Evolutionary conservation across 73 alveolate genomes (phyloP), one percentile per base, ranked within the genome.

Genomic region (Tetrahymena malaccensis): DNA sequence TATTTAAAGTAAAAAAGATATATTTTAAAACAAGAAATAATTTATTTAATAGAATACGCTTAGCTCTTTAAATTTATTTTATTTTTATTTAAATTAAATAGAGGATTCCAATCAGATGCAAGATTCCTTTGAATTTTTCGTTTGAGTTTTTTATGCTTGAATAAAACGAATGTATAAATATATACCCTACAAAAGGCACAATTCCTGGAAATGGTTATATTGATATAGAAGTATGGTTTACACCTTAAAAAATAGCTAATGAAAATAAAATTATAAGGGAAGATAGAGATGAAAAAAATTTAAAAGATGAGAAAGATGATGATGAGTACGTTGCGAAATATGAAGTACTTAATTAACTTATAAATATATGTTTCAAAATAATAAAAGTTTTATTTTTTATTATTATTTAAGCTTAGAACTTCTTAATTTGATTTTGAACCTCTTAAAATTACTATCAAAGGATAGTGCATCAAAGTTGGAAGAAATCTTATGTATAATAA

Each of bases 101-200:
- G 97, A 95, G 97, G 96, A 96, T 95, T 94, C 95, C 97, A 96
- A 40, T 99, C 40, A 98, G 98, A 96, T 96, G 99, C 96, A 98
- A 98, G 96, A 94, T 98, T 38, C 99, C 99, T 85, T 98, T 98
- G 33, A 98, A 97, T 94, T 99, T 99, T 95, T 98, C 97, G 96
- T 99, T 97, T 96, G 98, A 98, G 93, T 97, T 98, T 93, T 97
- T 97, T 22, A 97, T 98, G 35, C 94, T 95, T 12, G 98, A 96
- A 96, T 98, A 97, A 40, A 98, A 98, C 93, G 97, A 97, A 40
- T 99, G 98, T 93, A 97, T 99, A 93, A 94, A 95, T 44, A 94
- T 98, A 31, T 95, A 70, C 50, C 99, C 99, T n/a, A 38, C 96
- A 84, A 85, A 85, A 40, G 99, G 99, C 0, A 98, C 97, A 37